A percentile compares a stretch with the other conserved stretches of the same genome.
These are phyloP conservation scores for Tubosaeta sp. DNA, from an alignment of 768 basidiomycete species.

Conservation along the genomic window DNA sequence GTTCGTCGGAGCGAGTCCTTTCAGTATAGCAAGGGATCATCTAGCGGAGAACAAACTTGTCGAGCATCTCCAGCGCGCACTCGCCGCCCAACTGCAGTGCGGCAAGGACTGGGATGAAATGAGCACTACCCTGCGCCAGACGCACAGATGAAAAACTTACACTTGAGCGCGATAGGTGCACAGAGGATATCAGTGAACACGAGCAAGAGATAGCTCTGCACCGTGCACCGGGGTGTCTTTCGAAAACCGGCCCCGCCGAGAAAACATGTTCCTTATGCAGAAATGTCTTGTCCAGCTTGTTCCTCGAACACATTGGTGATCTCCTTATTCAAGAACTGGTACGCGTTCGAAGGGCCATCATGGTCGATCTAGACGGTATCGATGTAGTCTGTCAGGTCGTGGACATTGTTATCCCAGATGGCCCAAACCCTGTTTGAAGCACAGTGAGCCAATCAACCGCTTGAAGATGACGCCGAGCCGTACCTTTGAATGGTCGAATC, in stretches of 20 bases:
- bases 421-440: slow-evolving; percentile 65
- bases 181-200: slow-evolving; percentile 72
- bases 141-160: slow-evolving; percentile 44
- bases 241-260: slow-evolving; percentile 76
- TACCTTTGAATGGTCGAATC: slow-evolving; percentile 46
- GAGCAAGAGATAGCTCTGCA: slow-evolving; percentile 80
- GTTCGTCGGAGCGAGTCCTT: slow-evolving; percentile 88
- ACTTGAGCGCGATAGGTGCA: slow-evolving; percentile 77
- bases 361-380: slow-evolving; percentile 55
- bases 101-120: slow-evolving; percentile 63
- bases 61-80: slow-evolving; percentile 79
- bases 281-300: too few relatives aligned
- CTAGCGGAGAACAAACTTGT: slow-evolving; percentile 94
- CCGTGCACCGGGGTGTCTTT: slow-evolving; percentile 69
- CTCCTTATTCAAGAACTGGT: slow-evolving; percentile 61
- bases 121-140: slow-evolving; percentile 24
- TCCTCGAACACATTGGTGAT: slow-evolving; percentile 73
- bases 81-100: slow-evolving; percentile 87
- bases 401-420: slow-evolving; percentile 69
- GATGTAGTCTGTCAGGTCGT: slow-evolving; percentile 87
- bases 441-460: not conserved
- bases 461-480: not conserved
- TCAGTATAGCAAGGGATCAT: slow-evolving; percentile 94
- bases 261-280: slow-evolving; percentile 85
- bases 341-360: slow-evolving; percentile 40